A percentile compares a stretch with the other conserved stretches of the same genome.
phyloP scores from a whole-genome alignment of 106 monocot genomes.

The Iris macrosiphon region DNA sequence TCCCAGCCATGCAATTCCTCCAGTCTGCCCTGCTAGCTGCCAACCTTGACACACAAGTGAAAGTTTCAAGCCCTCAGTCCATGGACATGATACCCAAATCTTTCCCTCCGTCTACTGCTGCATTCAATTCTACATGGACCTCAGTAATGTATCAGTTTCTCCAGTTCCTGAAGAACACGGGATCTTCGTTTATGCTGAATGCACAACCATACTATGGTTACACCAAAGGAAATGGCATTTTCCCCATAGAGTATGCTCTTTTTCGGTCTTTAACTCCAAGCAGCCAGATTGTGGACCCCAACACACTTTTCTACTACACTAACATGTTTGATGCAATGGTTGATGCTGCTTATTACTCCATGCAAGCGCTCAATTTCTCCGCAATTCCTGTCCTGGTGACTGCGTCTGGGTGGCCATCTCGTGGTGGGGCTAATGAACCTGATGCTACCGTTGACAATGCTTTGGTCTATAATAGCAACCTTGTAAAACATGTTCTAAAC shows the following conservation, averaged over 20 bases:
- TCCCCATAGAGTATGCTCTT: conserved; percentile 75
- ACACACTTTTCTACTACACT: conserved; percentile 57
- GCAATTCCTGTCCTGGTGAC: conserved; percentile 74
- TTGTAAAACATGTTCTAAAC: conserved; percentile 58
- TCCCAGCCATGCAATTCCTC: conserved; percentile 79
- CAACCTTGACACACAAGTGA: conserved; percentile 76
- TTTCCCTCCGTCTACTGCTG: conserved; percentile 80
- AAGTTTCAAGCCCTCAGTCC: conserved; percentile 70
- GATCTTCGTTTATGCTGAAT: conserved; percentile 85
- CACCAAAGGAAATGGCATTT: conserved; percentile 53
- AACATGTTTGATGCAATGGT: conserved; percentile 97
- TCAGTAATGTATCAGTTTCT: conserved; percentile 52
- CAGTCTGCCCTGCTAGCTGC: conserved; percentile 81
- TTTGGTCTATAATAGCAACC: conserved; percentile 71
- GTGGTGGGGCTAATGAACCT: conserved; percentile 46
- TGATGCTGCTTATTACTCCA: conserved; percentile 81
- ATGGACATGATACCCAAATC: conserved; percentile 62
- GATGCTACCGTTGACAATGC: conserved; percentile 81
- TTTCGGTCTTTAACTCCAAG: conserved; percentile 47
- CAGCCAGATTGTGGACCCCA: conserved; percentile 72
- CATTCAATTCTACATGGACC: conserved; percentile 85
- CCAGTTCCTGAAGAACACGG: conserved; percentile 75
- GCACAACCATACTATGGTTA: conserved; percentile 80
- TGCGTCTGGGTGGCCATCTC: conserved; percentile 82
- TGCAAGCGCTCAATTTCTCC: conserved; percentile 71